Conservation (phyloP, 192 early-diverging fungal genomes). For the Rhizoclosmatium globosum region DNA sequence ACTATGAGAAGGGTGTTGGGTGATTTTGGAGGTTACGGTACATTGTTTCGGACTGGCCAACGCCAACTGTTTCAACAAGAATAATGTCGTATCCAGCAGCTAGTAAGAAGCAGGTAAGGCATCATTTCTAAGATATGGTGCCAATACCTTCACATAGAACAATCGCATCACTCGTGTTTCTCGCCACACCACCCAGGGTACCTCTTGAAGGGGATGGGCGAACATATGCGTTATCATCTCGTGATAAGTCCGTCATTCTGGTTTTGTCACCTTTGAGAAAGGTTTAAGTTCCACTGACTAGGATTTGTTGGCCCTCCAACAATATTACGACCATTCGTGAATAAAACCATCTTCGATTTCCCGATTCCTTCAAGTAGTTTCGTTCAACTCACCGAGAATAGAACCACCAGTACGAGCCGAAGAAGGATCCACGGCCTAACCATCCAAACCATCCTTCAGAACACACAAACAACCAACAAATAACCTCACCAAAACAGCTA, state of each 20-base stretch:
- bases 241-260: constrained; percentile 79
- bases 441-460: background rate
- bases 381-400: constrained; percentile 64
- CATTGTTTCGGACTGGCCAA: constrained; percentile 87
- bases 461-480: background rate
- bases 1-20: background rate
- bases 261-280: constrained; percentile 74
- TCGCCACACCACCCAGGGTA: constrained; percentile 78
- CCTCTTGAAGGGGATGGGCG: constrained; percentile 81
- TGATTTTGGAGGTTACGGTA: constrained; percentile 4
- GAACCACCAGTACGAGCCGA: constrained; percentile 81
- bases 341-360: no score
- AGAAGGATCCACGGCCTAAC: constrained; percentile 85
- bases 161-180: constrained; percentile 84
- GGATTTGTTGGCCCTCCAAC: background rate
- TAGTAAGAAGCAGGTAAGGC: constrained; percentile 20
- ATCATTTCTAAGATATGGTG: no score
- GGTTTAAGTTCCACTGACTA: background rate
- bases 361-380: background rate
- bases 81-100: constrained; percentile 82
- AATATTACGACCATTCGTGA: no score
- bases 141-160: constrained; percentile 76
- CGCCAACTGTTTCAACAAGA: constrained; percentile 86
- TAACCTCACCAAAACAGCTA: constrained; percentile 71
- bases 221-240: constrained; percentile 69